These are phyloP conservation scores for Smittium mucronatum DNA, from an alignment of 371 early-diverging fungal species.

Conservation along the genomic window DNA sequence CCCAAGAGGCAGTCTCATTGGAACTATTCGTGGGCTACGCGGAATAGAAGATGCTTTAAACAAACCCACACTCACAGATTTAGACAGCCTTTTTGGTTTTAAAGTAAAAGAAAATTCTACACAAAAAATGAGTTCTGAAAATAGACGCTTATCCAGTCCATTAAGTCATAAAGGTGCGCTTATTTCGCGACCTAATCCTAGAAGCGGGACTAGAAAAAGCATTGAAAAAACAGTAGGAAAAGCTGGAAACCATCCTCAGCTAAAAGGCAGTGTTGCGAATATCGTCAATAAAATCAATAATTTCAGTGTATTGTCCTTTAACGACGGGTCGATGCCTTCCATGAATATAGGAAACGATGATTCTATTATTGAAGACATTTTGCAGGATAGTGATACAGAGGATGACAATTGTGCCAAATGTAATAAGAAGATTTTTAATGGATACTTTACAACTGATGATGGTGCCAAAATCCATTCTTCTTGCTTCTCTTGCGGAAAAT, in stretches of 20 bases:
- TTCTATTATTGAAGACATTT: background rate
- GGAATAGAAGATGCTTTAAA: background rate
- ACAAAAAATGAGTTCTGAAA: background rate
- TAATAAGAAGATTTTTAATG: constrained; percentile 21
- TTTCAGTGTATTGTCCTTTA: background rate
- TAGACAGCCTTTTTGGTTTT: background rate
- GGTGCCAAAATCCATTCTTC: constrained; percentile 33
- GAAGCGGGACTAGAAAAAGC: background rate
- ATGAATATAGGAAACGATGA: background rate
- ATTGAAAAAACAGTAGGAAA: background rate
- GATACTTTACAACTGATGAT: constrained; percentile 33
- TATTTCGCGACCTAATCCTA: background rate
- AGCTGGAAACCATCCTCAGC: background rate
- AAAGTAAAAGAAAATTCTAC: background rate
- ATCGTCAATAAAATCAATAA: background rate
- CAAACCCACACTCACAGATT: background rate
- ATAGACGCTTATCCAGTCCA: background rate
- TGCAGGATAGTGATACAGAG: background rate
- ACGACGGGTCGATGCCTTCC: background rate
- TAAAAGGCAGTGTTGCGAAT: background rate
- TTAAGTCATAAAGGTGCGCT: background rate
- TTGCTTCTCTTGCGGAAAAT: constrained; percentile 32
- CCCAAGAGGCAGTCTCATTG: background rate
- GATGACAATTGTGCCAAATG: constrained; percentile 27
- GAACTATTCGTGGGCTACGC: background rate